Evolutionary conservation across 352 stramenopile genomes (phyloP), one percentile per base, ranked within the genome.

Genomic region (Phytopythium oedochilum): DNA sequence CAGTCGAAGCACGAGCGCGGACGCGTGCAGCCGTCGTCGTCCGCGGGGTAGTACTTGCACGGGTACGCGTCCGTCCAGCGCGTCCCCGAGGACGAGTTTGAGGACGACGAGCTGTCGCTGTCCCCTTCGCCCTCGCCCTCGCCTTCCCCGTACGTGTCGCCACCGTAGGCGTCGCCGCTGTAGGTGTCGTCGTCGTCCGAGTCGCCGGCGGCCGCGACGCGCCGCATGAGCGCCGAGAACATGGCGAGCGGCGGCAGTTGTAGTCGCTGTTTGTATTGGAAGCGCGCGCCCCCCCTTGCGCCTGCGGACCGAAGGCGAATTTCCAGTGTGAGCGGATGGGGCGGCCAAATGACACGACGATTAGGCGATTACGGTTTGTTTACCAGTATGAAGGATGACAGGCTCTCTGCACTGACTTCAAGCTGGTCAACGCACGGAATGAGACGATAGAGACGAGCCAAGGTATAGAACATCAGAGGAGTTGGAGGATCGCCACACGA

Each of bases 1-100:
- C 80, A 90, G 65, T 88, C 78, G 51, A 64, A 59, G 64, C 80
- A 90, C 2, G 63, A 68, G 11, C 78, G 68, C 14, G 77, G 71
- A 35, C 83, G 59, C 25, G 45, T 74, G 55, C 60, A 83, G 40
- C 64, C 68, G 20, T 86, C 59, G 23, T 57, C 61, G 28, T 47
- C 22, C 29, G 54, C 53, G 6, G 47, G 38, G 50, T 69, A 64
- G 26, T 66, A 64, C 9, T 47, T 59, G 25, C 69, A 76, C n/a
- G 35, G 59, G 44, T 74, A 61, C 20, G 18, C 31, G 10, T 58
- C 32, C 25, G 61, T 71, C 51, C 64, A 66, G 43, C 72, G 63
- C 31, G 35, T 48, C n/a, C 46, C 36, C 28, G 57, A 54, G n/a
- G 31, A 12, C 8, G 55, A 69, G 59, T 39, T 28, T 51, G 12